Conservation (phyloP, 305 asterid species). For the Ilex paraguariensis region DNA sequence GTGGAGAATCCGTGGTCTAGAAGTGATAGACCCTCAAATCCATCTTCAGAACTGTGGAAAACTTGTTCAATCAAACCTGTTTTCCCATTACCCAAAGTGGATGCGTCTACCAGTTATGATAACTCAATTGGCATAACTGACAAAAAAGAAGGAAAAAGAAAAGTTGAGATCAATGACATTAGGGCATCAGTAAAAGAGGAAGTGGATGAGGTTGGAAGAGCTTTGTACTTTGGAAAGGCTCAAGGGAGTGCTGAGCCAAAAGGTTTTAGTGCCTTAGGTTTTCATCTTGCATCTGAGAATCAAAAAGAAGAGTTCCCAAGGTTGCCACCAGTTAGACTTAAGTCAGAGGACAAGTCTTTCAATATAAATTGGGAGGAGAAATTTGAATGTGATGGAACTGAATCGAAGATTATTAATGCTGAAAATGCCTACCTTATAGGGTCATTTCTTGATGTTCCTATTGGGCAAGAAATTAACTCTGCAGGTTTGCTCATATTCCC, state of each 20-base stretch:
- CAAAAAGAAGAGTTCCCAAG: constrained; percentile 93
- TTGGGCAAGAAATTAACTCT: constrained; percentile 78
- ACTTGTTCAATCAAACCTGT: constrained; percentile 71
- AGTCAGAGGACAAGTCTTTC: constrained; percentile 80
- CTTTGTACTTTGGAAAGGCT: constrained; percentile 60
- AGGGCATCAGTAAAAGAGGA: constrained; percentile 71
- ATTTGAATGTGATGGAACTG: constrained; percentile 65
- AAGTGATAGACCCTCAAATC: constrained; percentile 36
- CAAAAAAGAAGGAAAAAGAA: constrained; percentile 62
- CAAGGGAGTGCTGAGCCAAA: constrained; percentile 45
- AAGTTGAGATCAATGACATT: constrained; percentile 43
- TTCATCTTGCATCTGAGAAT: constrained; percentile 48
- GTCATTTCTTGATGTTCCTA: constrained; percentile 87
- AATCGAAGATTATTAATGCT: constrained; percentile 48
- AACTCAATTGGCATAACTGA: constrained; percentile 31
- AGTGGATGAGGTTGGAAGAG: constrained; percentile 84
- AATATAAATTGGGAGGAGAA: constrained; percentile 86
- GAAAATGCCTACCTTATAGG: constrained; percentile 77
- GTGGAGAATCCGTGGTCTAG: constrained; percentile 49
- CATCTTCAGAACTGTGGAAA: constrained; percentile 50
- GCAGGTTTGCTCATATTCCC: constrained; percentile 46
- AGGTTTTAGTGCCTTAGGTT: constrained; percentile 45
- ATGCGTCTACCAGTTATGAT: constrained; percentile 61
- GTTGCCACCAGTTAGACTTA: constrained; percentile 85
- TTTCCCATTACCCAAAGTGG: constrained; percentile 57